Evolutionary conservation across 495 filamentous ascomycete species (phyloP), one percentile per base, ranked within the genome.

Genomic region (Apodospora peruviana): DNA sequence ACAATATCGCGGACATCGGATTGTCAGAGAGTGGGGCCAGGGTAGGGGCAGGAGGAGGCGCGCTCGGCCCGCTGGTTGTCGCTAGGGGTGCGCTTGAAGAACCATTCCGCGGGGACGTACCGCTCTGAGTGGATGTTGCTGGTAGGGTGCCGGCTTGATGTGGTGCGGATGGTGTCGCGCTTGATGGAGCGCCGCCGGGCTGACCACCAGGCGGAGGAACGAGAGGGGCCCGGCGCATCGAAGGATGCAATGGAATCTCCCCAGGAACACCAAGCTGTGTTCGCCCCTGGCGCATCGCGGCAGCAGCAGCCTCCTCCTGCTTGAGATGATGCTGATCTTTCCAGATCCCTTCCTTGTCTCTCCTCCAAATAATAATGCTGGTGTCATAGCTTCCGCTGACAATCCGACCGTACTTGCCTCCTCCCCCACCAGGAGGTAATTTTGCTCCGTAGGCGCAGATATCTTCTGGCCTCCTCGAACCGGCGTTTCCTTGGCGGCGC

Each of bases 371-470:
- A 52, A 96, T 86, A 48, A 98, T 88, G 32, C 81, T 88, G 68
- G 96, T 89, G 56, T 98, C 93, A 57, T 98, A 98, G 5, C 88
- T 95, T 19, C 93, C 93, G 12, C 88, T 94, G 17, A 98, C 87
- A 49, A 98, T 97, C 16, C 90, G 79, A 20, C 83, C 85, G 76
- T 91, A 91, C 52, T 74, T 74, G 59, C 88, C 88, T 14, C 90
- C 90, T 18, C 90, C 90, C 14, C 90, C 90, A 22, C 90, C 90
- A 2, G 90, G 90, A 18, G 90, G 90, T 10, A 96, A 74, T 52
- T 83, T 88, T 2, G 89, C 88, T 5, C 90, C 90, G 40, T 85
- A 75, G 0, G 86, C 85, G 43, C 78, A 81, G 47, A 94, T 84
- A 57, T 93, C 83, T 35, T 83, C 78, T 3, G 88, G 88, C 37